These are phyloP conservation scores for Ceratocystis diversiconidia DNA, from an alignment of 2,329 filamentous ascomycete species.

Conservation along the genomic window DNA sequence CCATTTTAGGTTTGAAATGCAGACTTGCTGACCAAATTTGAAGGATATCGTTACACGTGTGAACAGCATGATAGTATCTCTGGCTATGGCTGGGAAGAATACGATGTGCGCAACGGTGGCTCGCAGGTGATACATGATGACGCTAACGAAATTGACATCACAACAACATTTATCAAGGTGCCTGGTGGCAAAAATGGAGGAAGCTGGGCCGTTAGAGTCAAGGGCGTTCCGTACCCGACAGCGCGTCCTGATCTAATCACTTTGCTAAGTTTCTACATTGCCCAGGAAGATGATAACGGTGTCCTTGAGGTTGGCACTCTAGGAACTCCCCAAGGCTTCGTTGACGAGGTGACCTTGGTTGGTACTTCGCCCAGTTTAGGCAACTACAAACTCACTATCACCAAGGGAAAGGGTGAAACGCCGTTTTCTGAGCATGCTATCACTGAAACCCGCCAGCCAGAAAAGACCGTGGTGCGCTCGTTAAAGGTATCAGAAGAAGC, in stretches of 20 bases:
- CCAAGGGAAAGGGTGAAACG: slow-evolving; percentile 51
- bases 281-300: slow-evolving; percentile 67
- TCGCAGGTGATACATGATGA: slow-evolving; percentile 83
- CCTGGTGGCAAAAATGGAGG: slow-evolving; percentile 74
- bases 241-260: slow-evolving; percentile 55
- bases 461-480: slow-evolving; percentile 63
- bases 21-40: background rate
- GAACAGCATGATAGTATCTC: slow-evolving; percentile 89
- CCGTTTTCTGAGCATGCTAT: slow-evolving; percentile 50
- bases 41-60: slow-evolving; percentile 60
- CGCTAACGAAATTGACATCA: slow-evolving; percentile 76
- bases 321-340: slow-evolving; percentile 36
- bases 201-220: slow-evolving; percentile 82
- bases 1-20: background rate
- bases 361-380: slow-evolving; percentile 62
- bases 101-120: slow-evolving; percentile 77
- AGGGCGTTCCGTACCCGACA: slow-evolving; percentile 61
- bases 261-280: slow-evolving; percentile 67
- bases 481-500: slow-evolving; percentile 49
- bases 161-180: slow-evolving; percentile 85
- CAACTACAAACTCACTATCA: slow-evolving; percentile 65
- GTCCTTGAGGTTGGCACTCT: slow-evolving; percentile 39
- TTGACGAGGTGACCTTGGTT: slow-evolving; percentile 50
- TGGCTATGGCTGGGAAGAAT: slow-evolving; percentile 96
- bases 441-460: slow-evolving; percentile 53